These are phyloP conservation scores for Dentipellis fragilis DNA, from an alignment of 768 basidiomycete genomes.

Conservation along the genomic window DNA sequence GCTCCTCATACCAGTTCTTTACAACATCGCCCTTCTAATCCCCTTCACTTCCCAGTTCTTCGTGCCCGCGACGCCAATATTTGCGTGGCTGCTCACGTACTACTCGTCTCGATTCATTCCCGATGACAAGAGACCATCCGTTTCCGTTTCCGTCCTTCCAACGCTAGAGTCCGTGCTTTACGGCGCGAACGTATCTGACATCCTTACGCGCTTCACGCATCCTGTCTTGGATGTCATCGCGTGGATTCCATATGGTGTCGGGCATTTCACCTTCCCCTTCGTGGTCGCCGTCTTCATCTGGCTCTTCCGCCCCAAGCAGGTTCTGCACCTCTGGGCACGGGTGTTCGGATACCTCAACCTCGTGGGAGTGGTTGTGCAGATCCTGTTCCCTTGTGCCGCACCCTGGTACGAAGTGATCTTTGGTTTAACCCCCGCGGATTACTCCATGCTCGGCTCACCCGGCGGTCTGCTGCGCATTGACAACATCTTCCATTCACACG, in stretches of 20 bases:
- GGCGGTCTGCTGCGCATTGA: slow-evolving; percentile 93
- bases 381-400: slow-evolving; percentile 84
- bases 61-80: slow-evolving; percentile 77
- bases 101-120: slow-evolving; percentile 87
- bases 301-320: slow-evolving; percentile 78
- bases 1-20: slow-evolving; percentile 66
- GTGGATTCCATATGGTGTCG: slow-evolving; percentile 95
- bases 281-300: slow-evolving; percentile 78
- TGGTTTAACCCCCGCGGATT: slow-evolving; percentile 91
- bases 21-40: slow-evolving; percentile 57
- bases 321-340: slow-evolving; percentile 74
- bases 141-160: slow-evolving; percentile 88
- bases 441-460: slow-evolving; percentile 84
- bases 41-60: slow-evolving; percentile 90
- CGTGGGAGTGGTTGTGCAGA: slow-evolving; percentile 77
- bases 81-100: slow-evolving; percentile 79
- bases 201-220: slow-evolving; percentile 91
- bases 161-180: slow-evolving; percentile 93
- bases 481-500: slow-evolving; percentile 62
- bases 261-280: slow-evolving; percentile 84
- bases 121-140: slow-evolving; percentile 58
- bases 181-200: slow-evolving; percentile 95
- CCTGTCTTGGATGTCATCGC: slow-evolving; percentile 87
- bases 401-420: slow-evolving; percentile 98
- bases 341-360: slow-evolving; percentile 93